A percentile compares a stretch with the other conserved stretches of the same genome.
Conservation (phyloP, 2,329 filamentous ascomycete species). For the Exophiala aquamarina region DNA sequence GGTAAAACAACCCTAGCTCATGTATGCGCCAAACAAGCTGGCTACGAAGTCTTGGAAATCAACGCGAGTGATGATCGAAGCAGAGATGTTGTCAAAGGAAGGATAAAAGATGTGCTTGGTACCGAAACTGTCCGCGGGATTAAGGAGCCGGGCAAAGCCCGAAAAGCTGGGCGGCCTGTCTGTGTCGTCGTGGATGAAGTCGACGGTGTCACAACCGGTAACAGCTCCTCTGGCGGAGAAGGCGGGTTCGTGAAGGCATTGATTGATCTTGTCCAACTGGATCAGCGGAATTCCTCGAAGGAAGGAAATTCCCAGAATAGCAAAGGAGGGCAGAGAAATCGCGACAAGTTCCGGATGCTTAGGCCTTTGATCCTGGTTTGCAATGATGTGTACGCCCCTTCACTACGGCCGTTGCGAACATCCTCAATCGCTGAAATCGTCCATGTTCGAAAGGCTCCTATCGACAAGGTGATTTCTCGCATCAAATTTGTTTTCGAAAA, state of each 20-base stretch:
- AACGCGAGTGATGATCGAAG: constrained; percentile 97
- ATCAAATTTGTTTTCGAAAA: constrained; percentile 83
- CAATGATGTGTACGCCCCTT: constrained; percentile 94
- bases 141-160: constrained; percentile 50
- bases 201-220: constrained; percentile 84
- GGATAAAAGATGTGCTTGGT: constrained; percentile 86
- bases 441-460: constrained; percentile 81
- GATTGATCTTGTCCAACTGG: constrained; percentile 82
- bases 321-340: constrained; percentile 58
- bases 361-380: constrained; percentile 91
- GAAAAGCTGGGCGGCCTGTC: constrained; percentile 78
- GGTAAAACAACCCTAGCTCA: constrained; percentile 96
- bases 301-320: constrained; percentile 10
- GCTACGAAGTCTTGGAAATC: constrained; percentile 95
- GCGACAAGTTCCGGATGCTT: constrained; percentile 82
- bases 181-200: constrained; percentile 97
- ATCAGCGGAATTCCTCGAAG: constrained; percentile 71
- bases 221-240: constrained; percentile 71
- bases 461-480: constrained; percentile 80
- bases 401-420: constrained; percentile 81
- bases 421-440: constrained; percentile 84
- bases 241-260: constrained; percentile 94
- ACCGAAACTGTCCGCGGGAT: constrained; percentile 86
- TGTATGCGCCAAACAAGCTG: constrained; percentile 91
- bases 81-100: constrained; percentile 81